phyloP scores from a whole-genome alignment of 441 rosid genomes.

The Brassica balearica region DNA sequence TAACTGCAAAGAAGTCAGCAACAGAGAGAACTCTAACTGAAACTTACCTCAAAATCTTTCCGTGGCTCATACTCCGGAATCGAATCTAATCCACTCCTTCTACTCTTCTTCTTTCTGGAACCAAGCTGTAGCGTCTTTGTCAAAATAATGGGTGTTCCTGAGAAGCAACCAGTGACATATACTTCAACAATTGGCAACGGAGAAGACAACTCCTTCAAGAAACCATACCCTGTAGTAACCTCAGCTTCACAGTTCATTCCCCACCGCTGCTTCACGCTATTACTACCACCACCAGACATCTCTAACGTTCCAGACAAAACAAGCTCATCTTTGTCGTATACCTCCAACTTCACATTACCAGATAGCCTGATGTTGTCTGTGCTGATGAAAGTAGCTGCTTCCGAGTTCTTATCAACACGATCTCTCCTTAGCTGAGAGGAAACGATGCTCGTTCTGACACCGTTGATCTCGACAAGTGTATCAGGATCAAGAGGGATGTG shows the following conservation, averaged over 20 bases:
- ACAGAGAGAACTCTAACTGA: conserved; percentile 48
- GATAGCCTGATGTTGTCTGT: conserved; percentile 61
- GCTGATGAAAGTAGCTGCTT: conserved; percentile 67
- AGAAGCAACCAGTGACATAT: conserved; percentile 69
- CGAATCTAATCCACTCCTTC: conserved; percentile 52
- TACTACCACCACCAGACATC: conserved; percentile 44
- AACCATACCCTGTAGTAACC: conserved; percentile 47
- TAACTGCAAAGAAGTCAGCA: conserved; percentile 49
- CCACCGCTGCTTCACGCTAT: conserved; percentile 46
- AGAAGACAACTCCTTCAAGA: conserved; percentile 50
- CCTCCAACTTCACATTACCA: conserved; percentile 67
- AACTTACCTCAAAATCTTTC: conserved; percentile 38
- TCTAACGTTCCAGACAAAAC: conserved; percentile 62
- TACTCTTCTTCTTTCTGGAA: conserved; percentile 53
- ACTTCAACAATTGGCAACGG: conserved; percentile 60
- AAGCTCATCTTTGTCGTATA: conserved; percentile 52
- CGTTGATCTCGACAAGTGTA: conserved; percentile 63
- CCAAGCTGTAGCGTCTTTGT: conserved; percentile 62
- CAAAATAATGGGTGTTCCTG: conserved; percentile 63
- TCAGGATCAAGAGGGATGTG: conserved; percentile 61
- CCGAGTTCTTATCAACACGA: conserved; percentile 62
- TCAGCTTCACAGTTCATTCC: conserved; percentile 59
- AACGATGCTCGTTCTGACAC: conserved; percentile 53
- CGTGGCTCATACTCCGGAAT: conserved; percentile 60
- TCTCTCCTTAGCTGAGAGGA: conserved; percentile 64